phyloP scores from a whole-genome alignment of 2,329 filamentous ascomycete species.

The Malbranchea zuffiana region DNA sequence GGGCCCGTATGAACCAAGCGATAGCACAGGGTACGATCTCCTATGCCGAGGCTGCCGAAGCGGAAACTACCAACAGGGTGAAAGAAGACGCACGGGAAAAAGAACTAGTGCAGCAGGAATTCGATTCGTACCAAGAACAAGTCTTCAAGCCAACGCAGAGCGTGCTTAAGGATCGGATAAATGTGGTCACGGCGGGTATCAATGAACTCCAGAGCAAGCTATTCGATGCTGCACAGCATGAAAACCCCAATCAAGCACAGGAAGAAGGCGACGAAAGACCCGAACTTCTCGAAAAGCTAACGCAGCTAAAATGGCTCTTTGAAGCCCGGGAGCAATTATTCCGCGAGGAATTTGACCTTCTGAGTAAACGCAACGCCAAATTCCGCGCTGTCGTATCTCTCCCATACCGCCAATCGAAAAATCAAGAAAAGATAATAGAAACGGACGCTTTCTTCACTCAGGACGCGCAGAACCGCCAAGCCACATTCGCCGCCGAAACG shows the following conservation, averaged over 20 bases:
- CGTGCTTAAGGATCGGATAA: conserved; percentile 64
- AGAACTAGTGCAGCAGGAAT: conserved; percentile 64
- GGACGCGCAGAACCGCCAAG: conserved; percentile 62
- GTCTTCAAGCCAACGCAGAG: conserved; percentile 79
- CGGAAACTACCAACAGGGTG: conserved; percentile 62
- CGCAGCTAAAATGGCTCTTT: conserved; percentile 92
- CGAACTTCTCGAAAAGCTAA: conserved; percentile 86
- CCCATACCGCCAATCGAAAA: conserved; percentile 64
- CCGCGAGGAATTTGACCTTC: conserved; percentile 71
- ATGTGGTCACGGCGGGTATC: conserved; percentile 64
- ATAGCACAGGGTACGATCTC: conserved; percentile 67
- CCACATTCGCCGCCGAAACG: conserved; percentile 59
- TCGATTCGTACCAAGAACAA: conserved; percentile 70
- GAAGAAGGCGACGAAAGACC: conserved; percentile 93
- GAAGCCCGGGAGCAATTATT: conserved; percentile 84
- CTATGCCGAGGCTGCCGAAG: conserved; percentile 70
- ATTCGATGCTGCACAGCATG: conserved; percentile 57
- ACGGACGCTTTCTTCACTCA: conserved; percentile 72
- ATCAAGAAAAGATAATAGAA: conserved; percentile 66
- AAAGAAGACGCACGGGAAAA: conserved; percentile 61
- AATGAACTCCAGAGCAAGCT: conserved; percentile 61
- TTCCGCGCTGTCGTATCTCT: conserved; percentile 75
- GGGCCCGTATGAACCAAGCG: conserved; percentile 64
- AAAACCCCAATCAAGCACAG: conserved; percentile 71
- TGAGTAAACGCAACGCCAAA: conserved; percentile 73